These are phyloP conservation scores for Coemansia sp. DNA, from an alignment of 192 early-diverging fungal species.

Conservation along the genomic window DNA sequence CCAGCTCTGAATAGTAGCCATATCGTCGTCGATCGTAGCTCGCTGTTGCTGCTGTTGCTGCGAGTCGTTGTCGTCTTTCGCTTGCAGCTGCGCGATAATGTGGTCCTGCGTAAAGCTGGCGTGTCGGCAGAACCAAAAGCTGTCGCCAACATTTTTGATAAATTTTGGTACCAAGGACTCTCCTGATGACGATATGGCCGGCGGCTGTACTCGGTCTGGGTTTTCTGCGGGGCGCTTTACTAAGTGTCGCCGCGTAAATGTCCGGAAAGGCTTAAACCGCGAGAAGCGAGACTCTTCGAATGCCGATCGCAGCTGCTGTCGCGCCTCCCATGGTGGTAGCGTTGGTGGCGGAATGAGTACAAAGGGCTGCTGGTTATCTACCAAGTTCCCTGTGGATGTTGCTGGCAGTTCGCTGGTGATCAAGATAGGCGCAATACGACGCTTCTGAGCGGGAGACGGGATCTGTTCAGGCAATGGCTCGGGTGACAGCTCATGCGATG, in stretches of 20 bases:
- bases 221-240: background rate
- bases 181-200: background rate
- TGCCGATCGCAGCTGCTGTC: background rate
- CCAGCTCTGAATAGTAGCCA: conserved; percentile 2
- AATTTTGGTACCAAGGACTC: background rate
- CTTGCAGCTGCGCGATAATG: background rate
- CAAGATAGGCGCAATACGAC: conserved; percentile 23
- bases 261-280: background rate
- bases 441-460: background rate
- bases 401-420: conserved; percentile 14
- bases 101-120: conserved; percentile 8
- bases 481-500: background rate
- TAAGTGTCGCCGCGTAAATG: conserved; percentile 1
- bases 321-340: background rate
- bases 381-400: conserved; percentile 16
- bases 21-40: background rate
- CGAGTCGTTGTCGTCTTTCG: background rate
- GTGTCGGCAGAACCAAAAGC: conserved; percentile 28
- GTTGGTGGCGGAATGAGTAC: background rate
- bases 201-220: background rate
- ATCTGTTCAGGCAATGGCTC: background rate
- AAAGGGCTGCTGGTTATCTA: background rate
- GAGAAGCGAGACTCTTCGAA: background rate
- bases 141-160: background rate
- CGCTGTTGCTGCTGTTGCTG: conserved; percentile 6